Conservation (phyloP, 352 stramenopile species). For the Globisporangium recalcitrans region DNA sequence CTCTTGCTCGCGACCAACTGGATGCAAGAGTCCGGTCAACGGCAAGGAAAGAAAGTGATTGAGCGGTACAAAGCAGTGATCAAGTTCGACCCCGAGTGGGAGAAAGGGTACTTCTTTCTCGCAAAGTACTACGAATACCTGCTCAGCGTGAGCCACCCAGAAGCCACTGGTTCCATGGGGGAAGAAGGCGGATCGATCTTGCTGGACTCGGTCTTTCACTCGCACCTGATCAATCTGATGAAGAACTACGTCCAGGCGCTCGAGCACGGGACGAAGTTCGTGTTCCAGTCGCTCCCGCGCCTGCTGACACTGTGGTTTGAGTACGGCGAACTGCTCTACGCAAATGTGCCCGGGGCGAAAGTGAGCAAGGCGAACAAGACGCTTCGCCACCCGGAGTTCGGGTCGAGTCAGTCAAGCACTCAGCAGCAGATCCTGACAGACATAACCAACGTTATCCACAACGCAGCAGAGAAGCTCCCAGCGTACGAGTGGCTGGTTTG, state of each 20-base stretch:
- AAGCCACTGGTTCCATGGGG: conserved; percentile 31
- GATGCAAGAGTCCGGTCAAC: conserved; percentile 93
- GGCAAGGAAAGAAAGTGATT: conserved; percentile 92
- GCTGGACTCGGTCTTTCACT: conserved; percentile 55
- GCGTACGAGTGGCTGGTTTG: conserved; percentile 96
- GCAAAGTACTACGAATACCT: conserved; percentile 91
- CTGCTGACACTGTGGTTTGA: conserved; percentile 97
- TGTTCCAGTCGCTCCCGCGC: conserved; percentile 96
- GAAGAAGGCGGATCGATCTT: conserved; percentile 37
- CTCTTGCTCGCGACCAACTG: conserved; percentile 94
- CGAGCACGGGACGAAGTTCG: conserved; percentile 89
- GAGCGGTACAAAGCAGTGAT: conserved; percentile 93
- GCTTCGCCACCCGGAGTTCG: conserved; percentile 56
- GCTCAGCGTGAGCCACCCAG: conserved; percentile 64
- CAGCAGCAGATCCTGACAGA: conserved; percentile 63
- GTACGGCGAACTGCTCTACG: conserved; percentile 83
- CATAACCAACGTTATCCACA: conserved; percentile 58
- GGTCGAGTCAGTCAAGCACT: conserved; percentile 41
- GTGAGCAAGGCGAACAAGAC: conserved; percentile 52
- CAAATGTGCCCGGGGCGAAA: conserved; percentile 19
- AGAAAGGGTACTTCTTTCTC: conserved; percentile 90
- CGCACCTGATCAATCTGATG: conserved; percentile 87
- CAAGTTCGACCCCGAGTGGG: conserved; percentile 90
- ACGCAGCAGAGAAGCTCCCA: conserved; percentile 48
- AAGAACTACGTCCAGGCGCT: conserved; percentile 91